Percentiles rank a stretch among this genome's conserved stretches.
Conservation (phyloP, 2,329 filamentous ascomycete genomes). For the Xylariales sp. region DNA sequence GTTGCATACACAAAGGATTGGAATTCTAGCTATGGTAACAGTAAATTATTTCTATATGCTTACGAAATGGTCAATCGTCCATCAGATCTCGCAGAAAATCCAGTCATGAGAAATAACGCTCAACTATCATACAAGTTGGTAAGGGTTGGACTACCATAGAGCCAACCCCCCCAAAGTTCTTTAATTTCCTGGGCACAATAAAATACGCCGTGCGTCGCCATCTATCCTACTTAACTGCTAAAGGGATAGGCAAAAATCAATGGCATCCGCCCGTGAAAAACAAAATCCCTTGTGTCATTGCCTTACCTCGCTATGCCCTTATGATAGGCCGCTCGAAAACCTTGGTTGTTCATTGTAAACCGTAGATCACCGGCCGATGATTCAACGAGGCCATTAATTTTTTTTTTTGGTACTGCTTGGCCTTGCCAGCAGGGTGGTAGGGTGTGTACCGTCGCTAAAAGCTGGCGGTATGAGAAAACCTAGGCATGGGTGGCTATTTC, state of each 20-base stretch:
- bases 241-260: not conserved
- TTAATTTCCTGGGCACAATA: not conserved
- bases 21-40: not conserved
- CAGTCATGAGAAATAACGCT: not conserved
- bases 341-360: not conserved
- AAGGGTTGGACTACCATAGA: not conserved
- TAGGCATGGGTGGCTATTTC: not conserved
- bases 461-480: not conserved
- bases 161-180: not conserved
- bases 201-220: not conserved
- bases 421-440: constrained; percentile 28
- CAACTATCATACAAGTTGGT: not conserved
- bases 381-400: constrained; percentile 1
- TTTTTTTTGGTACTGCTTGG: constrained; percentile 20
- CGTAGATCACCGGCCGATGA: not conserved
- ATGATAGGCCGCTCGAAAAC: not conserved
- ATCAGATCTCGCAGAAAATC: not conserved
- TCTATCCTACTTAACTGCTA: not conserved
- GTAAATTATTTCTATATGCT: not conserved
- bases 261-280: not conserved
- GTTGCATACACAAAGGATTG: not conserved
- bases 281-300: not conserved
- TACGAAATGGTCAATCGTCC: not conserved
- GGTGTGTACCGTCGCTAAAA: not conserved
- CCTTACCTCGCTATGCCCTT: constrained; percentile 6